Conservation (phyloP, 2,329 filamentous ascomycete species). For the Aspergillus pseudotamarii region DNA sequence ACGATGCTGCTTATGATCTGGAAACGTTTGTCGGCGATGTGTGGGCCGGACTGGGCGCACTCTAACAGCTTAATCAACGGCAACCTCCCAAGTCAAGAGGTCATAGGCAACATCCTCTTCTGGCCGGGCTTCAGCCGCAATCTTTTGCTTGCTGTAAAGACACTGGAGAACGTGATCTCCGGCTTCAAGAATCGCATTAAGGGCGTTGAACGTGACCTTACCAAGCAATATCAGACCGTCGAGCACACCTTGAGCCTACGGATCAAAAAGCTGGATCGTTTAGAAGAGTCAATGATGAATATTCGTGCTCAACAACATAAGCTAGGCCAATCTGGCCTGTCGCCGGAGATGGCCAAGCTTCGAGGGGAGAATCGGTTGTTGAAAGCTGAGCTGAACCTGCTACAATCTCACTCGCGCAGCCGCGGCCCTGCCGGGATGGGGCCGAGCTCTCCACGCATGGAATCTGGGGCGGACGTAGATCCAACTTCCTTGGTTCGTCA, state of each 20-base stretch:
- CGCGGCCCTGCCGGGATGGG: slow-evolving; percentile 43
- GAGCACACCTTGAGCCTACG: slow-evolving; percentile 79
- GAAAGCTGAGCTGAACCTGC: slow-evolving; percentile 66
- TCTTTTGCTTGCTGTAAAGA: slow-evolving; percentile 81
- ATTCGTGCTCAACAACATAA: slow-evolving; percentile 43
- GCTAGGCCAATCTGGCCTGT: slow-evolving; percentile 34
- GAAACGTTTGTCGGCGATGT: slow-evolving; percentile 83
- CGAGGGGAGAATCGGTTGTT: slow-evolving; percentile 63
- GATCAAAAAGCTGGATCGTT: slow-evolving; percentile 80
- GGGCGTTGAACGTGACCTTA: slow-evolving; percentile 83
- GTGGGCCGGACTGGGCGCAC: slow-evolving; percentile 89
- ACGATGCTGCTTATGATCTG: slow-evolving; percentile 84
- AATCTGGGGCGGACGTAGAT: slow-evolving; percentile 30
- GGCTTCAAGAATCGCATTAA: slow-evolving; percentile 80
- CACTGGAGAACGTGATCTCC: slow-evolving; percentile 76
- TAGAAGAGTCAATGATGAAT: slow-evolving; percentile 78
- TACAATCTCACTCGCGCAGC: slow-evolving; percentile 66
- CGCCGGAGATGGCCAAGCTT: slow-evolving; percentile 61
- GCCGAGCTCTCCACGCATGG: slow-evolving; percentile 38
- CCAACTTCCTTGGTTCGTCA: slow-evolving; percentile 58
- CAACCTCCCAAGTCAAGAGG: slow-evolving; percentile 80
- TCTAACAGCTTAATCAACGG: slow-evolving; percentile 87
- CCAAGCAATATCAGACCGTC: slow-evolving; percentile 84
- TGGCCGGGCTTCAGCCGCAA: slow-evolving; percentile 86
- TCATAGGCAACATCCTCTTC: slow-evolving; percentile 77